Percentiles rank a stretch among this genome's conserved stretches.
Conservation (phyloP, 441 rosid genomes). For the Eruca vesicaria region DNA sequence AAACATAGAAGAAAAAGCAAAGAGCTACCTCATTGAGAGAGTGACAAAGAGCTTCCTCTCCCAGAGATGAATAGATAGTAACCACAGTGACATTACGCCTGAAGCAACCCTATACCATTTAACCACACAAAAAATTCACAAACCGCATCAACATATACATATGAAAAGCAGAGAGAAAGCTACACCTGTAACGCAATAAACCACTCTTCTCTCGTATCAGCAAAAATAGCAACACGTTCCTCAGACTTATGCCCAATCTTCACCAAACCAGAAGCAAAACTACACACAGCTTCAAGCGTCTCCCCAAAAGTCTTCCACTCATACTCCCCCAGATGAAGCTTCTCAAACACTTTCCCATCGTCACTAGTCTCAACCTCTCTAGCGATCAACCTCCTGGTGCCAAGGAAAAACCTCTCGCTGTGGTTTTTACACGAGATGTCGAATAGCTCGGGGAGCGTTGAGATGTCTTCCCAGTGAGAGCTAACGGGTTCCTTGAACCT, state of each 20-base stretch:
- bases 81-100: conserved; percentile 86
- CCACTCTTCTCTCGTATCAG: conserved; percentile 98
- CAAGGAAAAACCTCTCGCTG: conserved; percentile 58
- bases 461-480: conserved; percentile 77
- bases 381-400: conserved; percentile 69
- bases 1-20: conserved; percentile 25
- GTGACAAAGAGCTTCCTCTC: conserved; percentile 93
- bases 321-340: conserved; percentile 93
- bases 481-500: conserved; percentile 55
- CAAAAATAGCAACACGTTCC: conserved; percentile 91
- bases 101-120: conserved; percentile 74
- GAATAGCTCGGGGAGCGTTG: conserved; percentile 88
- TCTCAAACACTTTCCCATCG: conserved; percentile 83
- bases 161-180: neutral
- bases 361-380: conserved; percentile 57
- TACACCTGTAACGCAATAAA: conserved; percentile 89
- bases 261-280: conserved; percentile 85
- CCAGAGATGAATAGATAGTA: conserved; percentile 90
- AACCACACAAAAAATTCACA: conserved; percentile 13
- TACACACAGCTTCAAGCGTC: conserved; percentile 61
- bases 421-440: conserved; percentile 72
- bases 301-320: conserved; percentile 71
- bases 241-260: conserved; percentile 66
- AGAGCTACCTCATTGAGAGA: conserved; percentile 83
- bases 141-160: neutral